Conservation (phyloP, 2,329 filamentous ascomycete species). For the Ceratocystis destructans region DNA sequence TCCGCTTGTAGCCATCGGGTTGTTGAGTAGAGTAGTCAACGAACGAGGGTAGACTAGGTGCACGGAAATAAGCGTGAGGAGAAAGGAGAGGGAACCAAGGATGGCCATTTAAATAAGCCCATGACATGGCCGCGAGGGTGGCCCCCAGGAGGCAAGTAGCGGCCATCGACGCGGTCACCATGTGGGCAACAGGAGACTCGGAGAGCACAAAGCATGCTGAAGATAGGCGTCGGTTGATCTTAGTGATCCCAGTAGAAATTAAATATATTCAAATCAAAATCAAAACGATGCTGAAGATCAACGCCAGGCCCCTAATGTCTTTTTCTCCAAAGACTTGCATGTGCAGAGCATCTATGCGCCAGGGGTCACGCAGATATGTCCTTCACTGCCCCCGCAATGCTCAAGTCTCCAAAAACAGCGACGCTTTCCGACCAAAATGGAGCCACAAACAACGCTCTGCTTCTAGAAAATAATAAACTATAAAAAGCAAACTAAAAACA, state of each 20-base stretch:
- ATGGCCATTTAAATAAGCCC: background rate
- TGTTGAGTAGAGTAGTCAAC: background rate
- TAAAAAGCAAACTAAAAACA: background rate
- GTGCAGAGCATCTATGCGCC: background rate
- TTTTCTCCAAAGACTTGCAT: background rate
- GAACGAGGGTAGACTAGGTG: background rate
- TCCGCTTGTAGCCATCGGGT: background rate
- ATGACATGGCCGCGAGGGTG: background rate
- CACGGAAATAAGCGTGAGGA: background rate
- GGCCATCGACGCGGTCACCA: background rate
- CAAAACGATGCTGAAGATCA: too few species aligned
- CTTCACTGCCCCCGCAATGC: background rate
- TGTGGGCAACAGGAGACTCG: background rate
- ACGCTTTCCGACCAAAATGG: background rate
- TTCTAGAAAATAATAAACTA: background rate
- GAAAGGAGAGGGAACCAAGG: background rate
- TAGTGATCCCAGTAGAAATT: background rate
- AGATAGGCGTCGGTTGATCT: background rate
- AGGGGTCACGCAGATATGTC: background rate
- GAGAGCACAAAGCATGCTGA: background rate
- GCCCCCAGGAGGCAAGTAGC: background rate
- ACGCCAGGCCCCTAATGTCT: background rate
- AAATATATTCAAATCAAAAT: background rate
- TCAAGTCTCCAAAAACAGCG: background rate
- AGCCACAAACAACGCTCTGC: background rate